Percentiles rank a stretch among this genome's conserved stretches.
Conservation (phyloP, 257 asterid species). For the Cinchona pubescens region DNA sequence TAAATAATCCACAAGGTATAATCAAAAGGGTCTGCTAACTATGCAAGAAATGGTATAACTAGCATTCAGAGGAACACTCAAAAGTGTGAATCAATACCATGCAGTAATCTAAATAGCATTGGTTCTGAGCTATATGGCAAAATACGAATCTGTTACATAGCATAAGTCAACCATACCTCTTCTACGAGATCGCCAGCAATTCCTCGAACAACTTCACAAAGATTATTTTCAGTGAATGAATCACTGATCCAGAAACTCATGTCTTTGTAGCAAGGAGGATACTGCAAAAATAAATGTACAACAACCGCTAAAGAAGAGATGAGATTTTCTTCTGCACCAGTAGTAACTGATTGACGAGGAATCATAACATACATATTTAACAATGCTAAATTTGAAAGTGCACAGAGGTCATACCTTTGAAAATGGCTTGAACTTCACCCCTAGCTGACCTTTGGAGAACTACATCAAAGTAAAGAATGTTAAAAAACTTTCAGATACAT, state of each 20-base stretch:
- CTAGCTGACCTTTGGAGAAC: constrained; percentile 85
- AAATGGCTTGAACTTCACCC: constrained; percentile 78
- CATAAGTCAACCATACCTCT: constrained; percentile 50
- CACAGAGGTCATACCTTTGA: constrained; percentile 58
- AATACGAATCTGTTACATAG: background rate
- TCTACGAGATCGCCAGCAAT: constrained; percentile 88
- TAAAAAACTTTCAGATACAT: background rate
- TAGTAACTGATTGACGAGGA: background rate
- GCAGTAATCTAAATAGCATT: background rate
- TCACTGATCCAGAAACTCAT: constrained; percentile 93
- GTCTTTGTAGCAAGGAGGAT: constrained; percentile 89
- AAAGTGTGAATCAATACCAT: background rate
- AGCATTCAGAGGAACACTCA: background rate
- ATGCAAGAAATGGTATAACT: background rate
- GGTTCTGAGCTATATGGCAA: background rate
- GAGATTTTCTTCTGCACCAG: background rate
- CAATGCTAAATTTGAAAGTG: background rate
- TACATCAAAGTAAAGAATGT: constrained; percentile 18
- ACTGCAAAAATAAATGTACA: constrained; percentile 41
- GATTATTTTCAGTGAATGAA: constrained; percentile 78
- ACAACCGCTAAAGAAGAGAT: background rate
- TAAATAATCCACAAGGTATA: background rate
- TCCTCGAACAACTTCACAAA: constrained; percentile 85
- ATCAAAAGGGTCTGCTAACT: too few species aligned
- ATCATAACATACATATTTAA: background rate